Evolutionary conservation across 2,329 filamentous ascomycete species (phyloP).

Genomic region (Trichoderma sp.): DNA sequence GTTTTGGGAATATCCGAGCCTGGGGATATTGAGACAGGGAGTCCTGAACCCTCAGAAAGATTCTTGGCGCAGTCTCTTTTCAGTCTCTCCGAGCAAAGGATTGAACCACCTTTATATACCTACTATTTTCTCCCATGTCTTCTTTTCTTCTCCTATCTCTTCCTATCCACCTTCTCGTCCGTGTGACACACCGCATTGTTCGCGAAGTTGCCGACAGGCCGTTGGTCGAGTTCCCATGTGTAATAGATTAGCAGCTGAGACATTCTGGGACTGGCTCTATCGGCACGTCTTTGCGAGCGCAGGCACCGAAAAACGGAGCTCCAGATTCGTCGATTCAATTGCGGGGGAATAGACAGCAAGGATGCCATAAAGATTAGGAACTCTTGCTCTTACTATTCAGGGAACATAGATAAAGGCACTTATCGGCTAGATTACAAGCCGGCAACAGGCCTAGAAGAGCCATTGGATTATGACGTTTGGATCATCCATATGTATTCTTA

Average conservation of each 20-base stretch:
- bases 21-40: neutral
- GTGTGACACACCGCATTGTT: neutral
- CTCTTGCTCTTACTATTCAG: neutral
- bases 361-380: neutral
- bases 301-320: slow-evolving; percentile 19
- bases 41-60: neutral
- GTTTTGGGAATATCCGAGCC: too few species aligned
- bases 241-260: neutral
- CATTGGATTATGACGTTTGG: slow-evolving; percentile 2
- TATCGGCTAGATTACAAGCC: neutral
- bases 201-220: neutral
- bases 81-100: neutral
- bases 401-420: neutral
- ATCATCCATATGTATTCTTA: slow-evolving; percentile 15
- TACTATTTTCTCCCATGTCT: neutral
- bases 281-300: neutral
- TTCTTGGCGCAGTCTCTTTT: neutral
- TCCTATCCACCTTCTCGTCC: neutral
- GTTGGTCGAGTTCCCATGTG: neutral
- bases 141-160: neutral
- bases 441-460: neutral
- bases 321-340: neutral
- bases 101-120: neutral
- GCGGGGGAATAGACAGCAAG: neutral
- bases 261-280: neutral